These are phyloP conservation scores for Nannochloropsis gaditana DNA, from an alignment of 108 stramenopile species.

Conservation along the genomic window DNA sequence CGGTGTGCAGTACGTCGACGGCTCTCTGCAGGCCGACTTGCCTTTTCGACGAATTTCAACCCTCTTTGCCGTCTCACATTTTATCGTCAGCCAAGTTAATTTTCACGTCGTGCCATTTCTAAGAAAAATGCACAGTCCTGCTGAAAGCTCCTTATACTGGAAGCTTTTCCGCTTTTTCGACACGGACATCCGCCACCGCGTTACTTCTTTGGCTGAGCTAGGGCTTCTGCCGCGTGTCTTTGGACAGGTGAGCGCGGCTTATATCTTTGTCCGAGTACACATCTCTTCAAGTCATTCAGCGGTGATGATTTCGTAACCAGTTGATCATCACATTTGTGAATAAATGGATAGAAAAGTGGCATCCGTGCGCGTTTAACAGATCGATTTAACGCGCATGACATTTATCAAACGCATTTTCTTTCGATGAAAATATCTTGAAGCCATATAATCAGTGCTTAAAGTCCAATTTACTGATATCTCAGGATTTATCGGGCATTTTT, in stretches of 20 bases:
- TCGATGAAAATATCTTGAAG: too few species aligned
- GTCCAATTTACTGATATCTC: conserved; percentile 21
- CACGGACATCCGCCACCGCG: conserved; percentile 74
- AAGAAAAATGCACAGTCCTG: conserved; percentile 34
- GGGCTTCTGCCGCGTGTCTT: conserved; percentile 80
- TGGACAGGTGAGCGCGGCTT: conserved; percentile 46
- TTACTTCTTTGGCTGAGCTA: conserved; percentile 65
- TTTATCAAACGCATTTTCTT: too few species aligned
- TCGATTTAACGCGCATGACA: too few species aligned
- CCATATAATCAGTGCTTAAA: background rate
- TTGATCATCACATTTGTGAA: too few species aligned
- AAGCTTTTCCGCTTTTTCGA: conserved; percentile 70
- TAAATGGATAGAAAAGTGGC: too few species aligned
- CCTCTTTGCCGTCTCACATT: conserved; percentile 98
- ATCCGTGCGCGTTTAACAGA: too few species aligned
- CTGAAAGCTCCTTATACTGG: conserved; percentile 59
- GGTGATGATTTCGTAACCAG: too few species aligned
- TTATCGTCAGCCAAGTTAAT: conserved; percentile 89
- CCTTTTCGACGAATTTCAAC: conserved; percentile 96
- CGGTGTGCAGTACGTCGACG: conserved; percentile 79
- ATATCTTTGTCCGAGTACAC: too few species aligned
- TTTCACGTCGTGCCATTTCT: conserved; percentile 83
- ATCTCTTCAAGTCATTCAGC: too few species aligned
- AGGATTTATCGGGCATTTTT: conserved; percentile 80
- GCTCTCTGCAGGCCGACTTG: conserved; percentile 89